These are phyloP conservation scores for Yarrowia bubula DNA, from an alignment of 805 yeast genomes.

Conservation along the genomic window DNA sequence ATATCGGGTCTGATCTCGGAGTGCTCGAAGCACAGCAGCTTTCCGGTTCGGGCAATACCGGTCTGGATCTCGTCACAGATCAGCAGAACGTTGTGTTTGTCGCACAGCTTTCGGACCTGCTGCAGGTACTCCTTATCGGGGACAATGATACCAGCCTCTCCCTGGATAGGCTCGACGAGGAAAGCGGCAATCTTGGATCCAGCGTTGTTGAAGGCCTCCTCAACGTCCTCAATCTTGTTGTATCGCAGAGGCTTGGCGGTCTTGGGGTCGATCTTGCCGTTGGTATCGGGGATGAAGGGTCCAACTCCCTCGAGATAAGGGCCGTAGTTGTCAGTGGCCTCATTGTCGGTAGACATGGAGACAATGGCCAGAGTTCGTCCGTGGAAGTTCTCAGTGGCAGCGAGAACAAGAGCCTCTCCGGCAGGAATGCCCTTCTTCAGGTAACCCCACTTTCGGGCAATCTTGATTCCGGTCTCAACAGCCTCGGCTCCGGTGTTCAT, in stretches of 20 bases:
- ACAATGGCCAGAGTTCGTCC: slow-evolving; percentile 95
- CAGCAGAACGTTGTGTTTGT: slow-evolving; percentile 77
- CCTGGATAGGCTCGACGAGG: slow-evolving; percentile 92
- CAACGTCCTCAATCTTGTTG: slow-evolving; percentile 83
- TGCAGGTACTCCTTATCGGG: slow-evolving; percentile 81
- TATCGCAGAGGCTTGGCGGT: slow-evolving; percentile 58
- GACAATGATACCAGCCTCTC: slow-evolving; percentile 97
- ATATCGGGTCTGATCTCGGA: slow-evolving; percentile 83
- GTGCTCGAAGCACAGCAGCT: slow-evolving; percentile 88
- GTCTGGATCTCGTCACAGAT: slow-evolving; percentile 98
- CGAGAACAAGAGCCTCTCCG: slow-evolving; percentile 80
- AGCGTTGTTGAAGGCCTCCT: slow-evolving; percentile 72
- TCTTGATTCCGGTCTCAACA: slow-evolving; percentile 88
- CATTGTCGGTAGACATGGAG: slow-evolving; percentile 95
- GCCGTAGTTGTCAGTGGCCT: slow-evolving; percentile 83
- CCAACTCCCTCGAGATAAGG: slow-evolving; percentile 85
- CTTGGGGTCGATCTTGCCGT: slow-evolving; percentile 32
- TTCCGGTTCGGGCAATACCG: slow-evolving; percentile 96
- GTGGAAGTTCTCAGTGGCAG: slow-evolving; percentile 90
- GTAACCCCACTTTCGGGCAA: slow-evolving; percentile 98
- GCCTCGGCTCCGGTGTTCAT: slow-evolving; percentile 99
- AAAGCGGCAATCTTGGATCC: slow-evolving; percentile 91
- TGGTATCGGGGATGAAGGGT: slow-evolving; percentile 75
- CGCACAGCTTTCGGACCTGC: slow-evolving; percentile 70
- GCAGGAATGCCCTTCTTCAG: slow-evolving; percentile 77